Evolutionary conservation across 495 filamentous ascomycete genomes (phyloP), one percentile per base, ranked within the genome.

Genomic region (Neurospora sp.): DNA sequence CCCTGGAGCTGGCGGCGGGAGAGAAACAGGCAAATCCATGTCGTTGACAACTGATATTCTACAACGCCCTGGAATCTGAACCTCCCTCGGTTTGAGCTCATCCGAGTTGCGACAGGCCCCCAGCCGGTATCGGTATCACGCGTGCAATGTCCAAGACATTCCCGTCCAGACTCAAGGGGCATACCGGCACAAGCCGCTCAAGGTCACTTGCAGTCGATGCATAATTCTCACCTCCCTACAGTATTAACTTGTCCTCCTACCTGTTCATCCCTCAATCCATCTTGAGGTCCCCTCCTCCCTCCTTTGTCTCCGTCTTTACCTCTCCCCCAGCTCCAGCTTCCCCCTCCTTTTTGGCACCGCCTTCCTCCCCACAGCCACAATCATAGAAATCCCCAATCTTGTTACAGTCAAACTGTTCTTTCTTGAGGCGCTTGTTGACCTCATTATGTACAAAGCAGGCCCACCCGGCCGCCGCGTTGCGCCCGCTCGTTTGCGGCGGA

Each of bases 361-460:
- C 89, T 71, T 94, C 93, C 39, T 93, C 94, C 4, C 90, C 92
- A 80, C 96, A 99, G 14, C 96, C 96, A 77, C 96, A 99, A 80
- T 99, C 94, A 80, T 99, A 99, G 76, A 93, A 92, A 73, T 96
- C 93, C 4, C 93, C 94, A 73, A 99, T 91, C 12, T 93, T 91
- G 69, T 88, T 90, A 77, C 96, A 99, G 79, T 98, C 93, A 81
- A 97, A 98, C 70, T 89, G 75, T 0, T 87, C 84, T 82, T 99
- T 99, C 72, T 89, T 82, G 72, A 98, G 84, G 77, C 93, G 89
- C 80, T 91, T 88, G 82, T 99, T 99, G 72, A 99, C 94, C 78
- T 93, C 88, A 76, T 99, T 99, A 77, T 99, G 96, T 44, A 98
- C 91, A 77, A 92, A 92, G 78, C 96, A 99, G 2, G 91, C 95